These are phyloP conservation scores for Globisporangium camurandrum DNA, from an alignment of 352 stramenopile genomes.

Conservation along the genomic window DNA sequence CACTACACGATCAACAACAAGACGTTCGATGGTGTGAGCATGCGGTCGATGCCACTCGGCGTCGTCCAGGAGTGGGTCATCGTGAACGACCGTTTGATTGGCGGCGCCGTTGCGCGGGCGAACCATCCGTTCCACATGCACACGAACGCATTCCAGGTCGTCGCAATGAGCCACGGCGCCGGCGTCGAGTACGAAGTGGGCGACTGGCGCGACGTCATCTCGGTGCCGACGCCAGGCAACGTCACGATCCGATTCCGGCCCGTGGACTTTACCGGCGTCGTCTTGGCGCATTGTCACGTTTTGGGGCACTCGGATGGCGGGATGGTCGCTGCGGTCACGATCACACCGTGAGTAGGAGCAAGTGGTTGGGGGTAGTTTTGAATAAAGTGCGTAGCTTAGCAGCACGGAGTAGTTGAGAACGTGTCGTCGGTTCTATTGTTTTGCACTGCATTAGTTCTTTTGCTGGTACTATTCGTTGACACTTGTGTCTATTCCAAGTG, in stretches of 20 bases:
- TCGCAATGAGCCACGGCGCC: conserved; percentile 55
- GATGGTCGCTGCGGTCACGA: conserved; percentile 61
- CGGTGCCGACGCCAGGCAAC: conserved; percentile 62
- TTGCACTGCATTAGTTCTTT: too few species aligned
- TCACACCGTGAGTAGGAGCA: conserved; percentile 18
- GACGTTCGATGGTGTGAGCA: conserved; percentile 37
- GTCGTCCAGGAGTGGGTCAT: conserved; percentile 72
- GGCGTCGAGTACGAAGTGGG: conserved; percentile 68
- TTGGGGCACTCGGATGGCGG: conserved; percentile 73
- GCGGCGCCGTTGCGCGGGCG: conserved; percentile 30
- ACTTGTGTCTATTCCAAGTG: too few species aligned
- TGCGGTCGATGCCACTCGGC: conserved; percentile 43
- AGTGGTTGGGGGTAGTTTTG: too few species aligned
- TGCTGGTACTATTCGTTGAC: too few species aligned
- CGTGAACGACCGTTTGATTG: conserved; percentile 42
- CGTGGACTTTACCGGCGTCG: conserved; percentile 46
- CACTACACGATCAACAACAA: conserved; percentile 68
- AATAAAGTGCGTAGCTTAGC: too few species aligned
- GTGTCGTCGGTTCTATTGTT: too few species aligned
- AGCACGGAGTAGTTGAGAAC: too few species aligned
- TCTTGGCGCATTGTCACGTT: conserved; percentile 76
- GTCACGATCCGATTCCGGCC: conserved; percentile 77
- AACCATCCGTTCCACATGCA: conserved; percentile 86
- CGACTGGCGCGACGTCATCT: conserved; percentile 79
- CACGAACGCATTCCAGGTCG: conserved; percentile 80